These are phyloP conservation scores for Colletotrichum trifolii DNA, from an alignment of 2,329 filamentous ascomycete species.

Conservation along the genomic window DNA sequence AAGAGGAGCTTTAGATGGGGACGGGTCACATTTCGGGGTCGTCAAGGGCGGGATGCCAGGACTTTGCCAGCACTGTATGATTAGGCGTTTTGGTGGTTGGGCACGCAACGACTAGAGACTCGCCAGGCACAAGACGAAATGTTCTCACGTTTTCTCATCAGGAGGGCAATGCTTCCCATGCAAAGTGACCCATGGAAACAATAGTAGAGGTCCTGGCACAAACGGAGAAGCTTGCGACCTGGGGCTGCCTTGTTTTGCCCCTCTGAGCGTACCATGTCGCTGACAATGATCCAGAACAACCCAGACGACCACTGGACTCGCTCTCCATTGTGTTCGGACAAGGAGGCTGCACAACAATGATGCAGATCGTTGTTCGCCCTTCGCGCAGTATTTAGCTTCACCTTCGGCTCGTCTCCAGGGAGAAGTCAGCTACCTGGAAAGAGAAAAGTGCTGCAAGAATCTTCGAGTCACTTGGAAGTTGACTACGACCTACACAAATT, in stretches of 20 bases:
- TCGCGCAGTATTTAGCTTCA: too few species aligned
- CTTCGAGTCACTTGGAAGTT: too few species aligned
- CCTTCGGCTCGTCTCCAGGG: too few species aligned
- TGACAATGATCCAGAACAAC: conserved; percentile 7
- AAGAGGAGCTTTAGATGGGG: conserved; percentile 61
- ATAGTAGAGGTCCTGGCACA: too few species aligned
- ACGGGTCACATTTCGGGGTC: conserved; percentile 18
- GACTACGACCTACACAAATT: too few species aligned
- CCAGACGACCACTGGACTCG: neutral
- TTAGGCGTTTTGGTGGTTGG: conserved; percentile 41
- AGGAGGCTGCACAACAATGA: neutral
- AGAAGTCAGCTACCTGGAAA: too few species aligned
- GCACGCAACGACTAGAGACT: conserved; percentile 36
- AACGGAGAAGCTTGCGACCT: neutral
- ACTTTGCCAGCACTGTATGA: conserved; percentile 39
- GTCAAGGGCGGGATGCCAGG: conserved; percentile 38
- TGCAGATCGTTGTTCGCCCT: too few species aligned
- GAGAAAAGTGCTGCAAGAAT: too few species aligned
- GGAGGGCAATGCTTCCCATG: neutral
- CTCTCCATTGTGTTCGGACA: conserved; percentile 4
- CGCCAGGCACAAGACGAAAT: conserved; percentile 33
- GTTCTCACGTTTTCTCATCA: conserved; percentile 11
- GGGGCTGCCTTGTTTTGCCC: neutral
- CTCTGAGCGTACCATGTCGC: neutral
- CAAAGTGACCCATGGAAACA: too few species aligned